Base-by-base conservation (phyloP, 2,329 filamentous ascomycete genomes). In the Hypoxylon sp. region DNA sequence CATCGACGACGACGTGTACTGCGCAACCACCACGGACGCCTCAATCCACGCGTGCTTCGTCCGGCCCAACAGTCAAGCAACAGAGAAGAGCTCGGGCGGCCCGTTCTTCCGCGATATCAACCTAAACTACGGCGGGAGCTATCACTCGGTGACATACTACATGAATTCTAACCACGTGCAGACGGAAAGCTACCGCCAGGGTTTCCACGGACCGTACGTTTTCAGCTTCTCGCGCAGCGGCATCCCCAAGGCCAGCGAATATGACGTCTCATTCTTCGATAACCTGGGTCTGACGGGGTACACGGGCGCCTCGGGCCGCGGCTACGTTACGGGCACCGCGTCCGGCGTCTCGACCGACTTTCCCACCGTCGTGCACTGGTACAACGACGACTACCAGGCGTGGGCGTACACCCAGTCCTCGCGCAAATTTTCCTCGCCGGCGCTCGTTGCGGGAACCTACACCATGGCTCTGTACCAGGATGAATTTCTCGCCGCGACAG, bases 381-480 rank as follows among this genome's bases (percentile, higher is more conserved):
- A 78, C 77, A 89, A 90, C 74, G 75, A 76, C 54, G 79, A 80
- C 19, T 85, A 85, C 1, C 88, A 90, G 69, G 89, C 87, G 79
- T 90, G 87, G 87, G 79, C 80, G 0, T 86, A 86, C 59, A 83
- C 86, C 10, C 78, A 80, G 13, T 81, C 80, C 2, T 73, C 74
- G 2, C 84, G 86, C 2, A 78, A 77, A 5, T 90, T 86, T 74
- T 86, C 83, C 0, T 88, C 87, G 0, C 87, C 87, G 0, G 79
- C 82, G 4, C 89, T 90, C 85, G 87, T 87, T 67, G 84, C 87
- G 0, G 87, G 88, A 10, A 86, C 83, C 0, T 90, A 90, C 77
- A 88, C 85, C 0, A 87, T 88, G 81, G 84, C 85, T 10, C 81
- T 90, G 11, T 88, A 89, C 78, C 86, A 87, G 53, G 83, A 81